A percentile compares a stretch with the other conserved stretches of the same genome.
These are phyloP conservation scores for Candida sphagnicola DNA, from an alignment of 805 yeast genomes.

Conservation along the genomic window DNA sequence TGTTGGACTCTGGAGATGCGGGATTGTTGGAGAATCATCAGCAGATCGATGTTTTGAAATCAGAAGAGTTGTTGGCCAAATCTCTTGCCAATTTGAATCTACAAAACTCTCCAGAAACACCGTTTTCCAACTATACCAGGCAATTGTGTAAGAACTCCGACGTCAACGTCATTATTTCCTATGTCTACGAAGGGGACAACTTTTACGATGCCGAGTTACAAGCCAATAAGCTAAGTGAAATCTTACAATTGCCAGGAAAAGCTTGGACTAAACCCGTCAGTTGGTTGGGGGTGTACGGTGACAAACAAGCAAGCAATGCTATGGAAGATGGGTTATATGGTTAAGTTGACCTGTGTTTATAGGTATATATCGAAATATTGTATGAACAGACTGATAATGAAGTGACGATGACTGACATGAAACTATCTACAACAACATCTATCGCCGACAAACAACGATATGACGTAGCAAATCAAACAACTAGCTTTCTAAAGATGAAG, in stretches of 20 bases:
- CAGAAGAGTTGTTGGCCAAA: slow-evolving; percentile 27
- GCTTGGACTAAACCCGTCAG: slow-evolving; percentile 60
- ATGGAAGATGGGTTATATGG: slow-evolving; percentile 77
- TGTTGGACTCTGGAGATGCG: slow-evolving; percentile 73
- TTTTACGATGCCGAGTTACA: slow-evolving; percentile 60
- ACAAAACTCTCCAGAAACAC: neutral
- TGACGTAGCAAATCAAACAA: too few relatives aligned
- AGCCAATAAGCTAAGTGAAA: slow-evolving; percentile 33
- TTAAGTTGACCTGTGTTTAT: slow-evolving; percentile 20
- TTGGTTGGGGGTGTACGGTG: slow-evolving; percentile 86
- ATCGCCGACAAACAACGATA: too few relatives aligned
- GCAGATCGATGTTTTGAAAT: slow-evolving; percentile 21
- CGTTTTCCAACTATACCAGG: slow-evolving; percentile 2
- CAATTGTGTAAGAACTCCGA: slow-evolving; percentile 2
- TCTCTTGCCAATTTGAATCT: slow-evolving; percentile 28
- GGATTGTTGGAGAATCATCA: slow-evolving; percentile 38
- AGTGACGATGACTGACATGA: too few relatives aligned
- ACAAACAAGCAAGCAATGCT: slow-evolving; percentile 59
- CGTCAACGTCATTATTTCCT: slow-evolving; percentile 41
- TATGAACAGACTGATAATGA: too few relatives aligned
- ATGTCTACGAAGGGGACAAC: slow-evolving; percentile 91
- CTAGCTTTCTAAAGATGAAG: too few relatives aligned
- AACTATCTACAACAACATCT: too few relatives aligned
- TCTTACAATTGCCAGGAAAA: slow-evolving; percentile 13
- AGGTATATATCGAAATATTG: too few relatives aligned